These are phyloP conservation scores for Xylaria grammica DNA, from an alignment of 495 filamentous ascomycete species.

Conservation along the genomic window DNA sequence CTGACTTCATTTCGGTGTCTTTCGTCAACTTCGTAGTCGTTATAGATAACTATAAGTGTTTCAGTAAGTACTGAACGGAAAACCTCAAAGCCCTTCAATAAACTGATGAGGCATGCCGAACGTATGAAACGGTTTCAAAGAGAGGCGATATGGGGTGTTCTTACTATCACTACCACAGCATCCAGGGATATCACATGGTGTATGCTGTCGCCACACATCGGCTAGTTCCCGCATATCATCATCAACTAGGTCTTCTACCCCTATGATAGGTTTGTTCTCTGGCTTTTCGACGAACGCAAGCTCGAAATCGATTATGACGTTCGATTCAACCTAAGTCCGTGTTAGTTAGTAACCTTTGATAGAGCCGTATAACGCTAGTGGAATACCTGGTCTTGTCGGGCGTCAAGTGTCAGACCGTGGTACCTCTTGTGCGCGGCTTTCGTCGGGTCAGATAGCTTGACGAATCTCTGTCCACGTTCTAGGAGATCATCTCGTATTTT, in stretches of 20 bases:
- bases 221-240: background rate
- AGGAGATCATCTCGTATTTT: background rate
- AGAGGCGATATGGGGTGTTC: no score
- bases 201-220: background rate
- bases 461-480: background rate
- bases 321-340: background rate
- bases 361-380: no score
- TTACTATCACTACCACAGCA: background rate
- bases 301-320: background rate
- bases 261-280: background rate
- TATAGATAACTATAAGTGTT: background rate
- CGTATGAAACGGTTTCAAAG: no score
- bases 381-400: no score
- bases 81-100: no score
- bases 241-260: background rate
- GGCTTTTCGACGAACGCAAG: background rate
- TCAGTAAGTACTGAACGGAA: no score
- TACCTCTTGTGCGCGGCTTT: background rate
- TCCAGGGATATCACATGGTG: background rate
- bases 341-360: no score
- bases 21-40: background rate
- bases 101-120: no score
- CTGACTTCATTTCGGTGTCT: background rate
- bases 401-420: background rate
- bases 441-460: background rate